A percentile compares a stretch with the other conserved stretches of the same genome.
Evolutionary conservation across 2,329 filamentous ascomycete species (phyloP).

Genomic region (Thielaviopsis populi): DNA sequence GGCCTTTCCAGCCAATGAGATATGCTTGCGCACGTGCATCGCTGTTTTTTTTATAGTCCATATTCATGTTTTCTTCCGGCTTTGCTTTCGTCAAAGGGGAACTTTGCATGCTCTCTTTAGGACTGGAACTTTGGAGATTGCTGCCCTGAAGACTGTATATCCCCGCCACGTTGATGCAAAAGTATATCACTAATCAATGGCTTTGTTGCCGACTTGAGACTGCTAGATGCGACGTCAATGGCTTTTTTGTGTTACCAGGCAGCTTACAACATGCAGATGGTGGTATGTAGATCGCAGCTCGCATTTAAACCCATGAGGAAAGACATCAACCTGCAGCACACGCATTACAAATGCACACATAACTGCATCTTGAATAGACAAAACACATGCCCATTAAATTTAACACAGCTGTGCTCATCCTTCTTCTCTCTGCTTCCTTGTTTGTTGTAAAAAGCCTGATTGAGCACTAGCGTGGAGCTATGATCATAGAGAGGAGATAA

Average conservation of each 20-base stretch:
- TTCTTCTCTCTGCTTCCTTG: not conserved
- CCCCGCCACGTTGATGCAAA: no score
- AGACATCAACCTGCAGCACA: no score
- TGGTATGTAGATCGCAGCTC: no score
- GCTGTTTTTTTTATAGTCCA: not conserved
- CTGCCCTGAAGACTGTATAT: no score
- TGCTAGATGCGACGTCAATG: no score
- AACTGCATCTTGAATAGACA: not conserved
- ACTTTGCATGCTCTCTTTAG: no score
- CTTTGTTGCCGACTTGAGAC: no score
- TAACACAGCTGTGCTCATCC: not conserved
- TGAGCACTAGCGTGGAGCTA: not conserved
- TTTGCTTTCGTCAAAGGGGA: not conserved
- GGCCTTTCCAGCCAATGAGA: conserved; percentile 12
- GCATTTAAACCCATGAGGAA: no score
- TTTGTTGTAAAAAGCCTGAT: conserved; percentile 7
- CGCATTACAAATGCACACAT: not conserved
- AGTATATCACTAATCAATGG: no score
- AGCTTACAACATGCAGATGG: no score
- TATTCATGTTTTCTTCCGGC: not conserved
- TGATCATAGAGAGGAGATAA: conserved; percentile 17
- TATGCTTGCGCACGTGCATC: conserved; percentile 3
- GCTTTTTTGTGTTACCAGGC: no score
- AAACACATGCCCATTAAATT: not conserved
- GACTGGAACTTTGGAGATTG: no score